Percentiles rank a stretch among this genome's conserved stretches.
phyloP scores from a whole-genome alignment of 129 eudicot genomes.

The Chrysanthemum lavandulifolium region DNA sequence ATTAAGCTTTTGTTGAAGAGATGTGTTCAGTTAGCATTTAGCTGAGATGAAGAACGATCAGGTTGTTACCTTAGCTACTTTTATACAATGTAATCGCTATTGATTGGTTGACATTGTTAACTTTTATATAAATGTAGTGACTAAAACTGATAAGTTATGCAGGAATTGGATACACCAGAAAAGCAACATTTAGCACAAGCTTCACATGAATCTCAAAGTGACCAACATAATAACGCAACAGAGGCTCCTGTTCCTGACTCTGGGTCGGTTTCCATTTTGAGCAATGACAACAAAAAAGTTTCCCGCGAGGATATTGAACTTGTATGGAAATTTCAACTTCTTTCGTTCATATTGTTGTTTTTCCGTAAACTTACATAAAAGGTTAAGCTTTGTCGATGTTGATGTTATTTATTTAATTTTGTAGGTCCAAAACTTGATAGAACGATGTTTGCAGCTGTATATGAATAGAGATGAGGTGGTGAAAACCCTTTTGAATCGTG shows the following conservation, averaged over 20 bases:
- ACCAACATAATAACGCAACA: slow-evolving; percentile 59
- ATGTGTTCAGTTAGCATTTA: slow-evolving; percentile 36
- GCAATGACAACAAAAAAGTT: slow-evolving; percentile 86
- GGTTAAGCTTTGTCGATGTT: slow-evolving; percentile 7
- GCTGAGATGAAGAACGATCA: slow-evolving; percentile 52
- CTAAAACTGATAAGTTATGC: slow-evolving; percentile 29
- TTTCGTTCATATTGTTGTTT: not conserved
- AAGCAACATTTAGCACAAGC: slow-evolving; percentile 48
- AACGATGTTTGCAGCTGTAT: slow-evolving; percentile 87
- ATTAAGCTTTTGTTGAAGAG: slow-evolving; percentile 26
- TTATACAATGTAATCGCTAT: not conserved
- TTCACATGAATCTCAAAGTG: slow-evolving; percentile 85
- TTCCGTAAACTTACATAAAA: not conserved
- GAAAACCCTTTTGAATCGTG: slow-evolving; percentile 83
- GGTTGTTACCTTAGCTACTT: slow-evolving; percentile 24
- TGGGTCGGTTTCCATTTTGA: slow-evolving; percentile 80
- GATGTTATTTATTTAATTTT: slow-evolving; percentile 21
- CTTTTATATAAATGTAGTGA: slow-evolving; percentile 1
- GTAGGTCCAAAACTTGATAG: slow-evolving; percentile 97
- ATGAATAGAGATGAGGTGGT: slow-evolving; percentile 98
- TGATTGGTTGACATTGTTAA: slow-evolving; percentile 1
- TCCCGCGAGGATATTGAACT: slow-evolving; percentile 97
- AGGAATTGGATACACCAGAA: slow-evolving; percentile 74
- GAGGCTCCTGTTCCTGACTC: slow-evolving; percentile 84
- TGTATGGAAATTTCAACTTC: slow-evolving; percentile 47